Base-by-base conservation (phyloP, 495 filamentous ascomycete species). In the Penicillium coffeae region DNA sequence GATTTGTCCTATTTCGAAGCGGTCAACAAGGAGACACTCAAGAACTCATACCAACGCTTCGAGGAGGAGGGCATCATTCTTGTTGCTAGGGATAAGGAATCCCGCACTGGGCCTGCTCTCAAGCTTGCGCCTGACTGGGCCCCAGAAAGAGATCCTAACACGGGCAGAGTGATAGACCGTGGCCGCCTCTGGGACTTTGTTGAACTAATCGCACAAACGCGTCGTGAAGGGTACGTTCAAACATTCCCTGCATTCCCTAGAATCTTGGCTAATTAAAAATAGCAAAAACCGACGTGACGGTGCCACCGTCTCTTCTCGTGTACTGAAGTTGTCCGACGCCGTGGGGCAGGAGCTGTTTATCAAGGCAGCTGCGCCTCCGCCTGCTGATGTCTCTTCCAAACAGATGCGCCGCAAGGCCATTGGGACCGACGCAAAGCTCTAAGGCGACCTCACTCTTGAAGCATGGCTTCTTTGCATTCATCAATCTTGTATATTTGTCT, bases 1-100 rank as follows among this genome's bases (percentile, higher is more conserved):
- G 91, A 96, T 58, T 80, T 98, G 20, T 88, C 84, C 18, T 97
- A 98, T 64, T 96, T 96, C 55, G 93, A 98, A 69, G 90, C 93
- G 6, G 93, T 98, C 53, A 98, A 97, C 73, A 96, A 95, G 48
- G 90, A 97, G 63, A 91, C 90, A 1, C 81, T 98, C 42, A 94
- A 91, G 53, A 98, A 97, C 63, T 85, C 89, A 2, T 95, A 89
- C 66, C 76, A 83, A 50, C 84, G 88, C 18, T 95, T 94, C 66
- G 82, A 89, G 50, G 90, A 95, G 59, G 91, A 96, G 55, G 90
- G 89, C 13, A 95, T 96, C 46, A 77, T 96, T 53, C 68, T 86
- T 6, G 74, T 90, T 30, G 71, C 81, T 13, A 87, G 84, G 59
- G 77, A 75, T 51, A 84, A 80, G 54, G 75, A 73, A 36, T 55